Conservation (phyloP, 352 stramenopile species). For the Phytophthora pistaciae region DNA sequence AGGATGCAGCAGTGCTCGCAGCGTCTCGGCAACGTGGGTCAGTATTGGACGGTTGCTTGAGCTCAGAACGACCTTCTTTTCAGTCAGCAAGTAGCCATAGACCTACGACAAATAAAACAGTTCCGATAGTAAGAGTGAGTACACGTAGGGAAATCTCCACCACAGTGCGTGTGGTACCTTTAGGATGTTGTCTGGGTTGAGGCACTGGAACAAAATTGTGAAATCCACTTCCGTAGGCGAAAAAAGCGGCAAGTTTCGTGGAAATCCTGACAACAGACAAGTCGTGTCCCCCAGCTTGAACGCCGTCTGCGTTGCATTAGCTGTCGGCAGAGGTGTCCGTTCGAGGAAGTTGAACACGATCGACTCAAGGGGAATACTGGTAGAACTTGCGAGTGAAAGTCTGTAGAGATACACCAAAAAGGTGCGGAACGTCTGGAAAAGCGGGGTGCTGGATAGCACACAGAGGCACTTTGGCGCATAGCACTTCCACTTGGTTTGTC, state of each 20-base stretch:
- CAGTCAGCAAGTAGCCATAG: slow-evolving; percentile 66
- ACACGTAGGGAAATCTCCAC: not conserved
- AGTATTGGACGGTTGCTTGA: slow-evolving; percentile 67
- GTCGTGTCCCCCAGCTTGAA: slow-evolving; percentile 50
- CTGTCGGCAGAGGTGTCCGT: slow-evolving; percentile 48
- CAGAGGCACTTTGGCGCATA: slow-evolving; percentile 76
- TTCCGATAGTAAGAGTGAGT: not conserved
- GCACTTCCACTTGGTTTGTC: slow-evolving; percentile 57
- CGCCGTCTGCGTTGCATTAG: slow-evolving; percentile 37
- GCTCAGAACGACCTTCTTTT: slow-evolving; percentile 78
- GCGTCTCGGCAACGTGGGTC: slow-evolving; percentile 69
- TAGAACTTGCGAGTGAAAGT: slow-evolving; percentile 41
- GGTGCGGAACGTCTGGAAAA: slow-evolving; percentile 65
- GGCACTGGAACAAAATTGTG: slow-evolving; percentile 72
- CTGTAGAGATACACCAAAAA: slow-evolving; percentile 62
- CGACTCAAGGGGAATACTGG: slow-evolving; percentile 44
- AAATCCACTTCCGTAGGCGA: slow-evolving; percentile 75
- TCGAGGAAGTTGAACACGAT: slow-evolving; percentile 69
- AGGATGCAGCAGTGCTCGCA: slow-evolving; percentile 65
- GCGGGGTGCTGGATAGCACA: slow-evolving; percentile 59
- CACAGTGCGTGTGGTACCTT: slow-evolving; percentile 44
- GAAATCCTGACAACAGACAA: slow-evolving; percentile 45
- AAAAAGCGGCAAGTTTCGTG: slow-evolving; percentile 37
- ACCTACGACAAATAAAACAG: slow-evolving; percentile 28
- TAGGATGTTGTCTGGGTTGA: slow-evolving; percentile 72